Conservation (phyloP, 2,329 filamentous ascomycete genomes). For the Neofusicoccum ribis region DNA sequence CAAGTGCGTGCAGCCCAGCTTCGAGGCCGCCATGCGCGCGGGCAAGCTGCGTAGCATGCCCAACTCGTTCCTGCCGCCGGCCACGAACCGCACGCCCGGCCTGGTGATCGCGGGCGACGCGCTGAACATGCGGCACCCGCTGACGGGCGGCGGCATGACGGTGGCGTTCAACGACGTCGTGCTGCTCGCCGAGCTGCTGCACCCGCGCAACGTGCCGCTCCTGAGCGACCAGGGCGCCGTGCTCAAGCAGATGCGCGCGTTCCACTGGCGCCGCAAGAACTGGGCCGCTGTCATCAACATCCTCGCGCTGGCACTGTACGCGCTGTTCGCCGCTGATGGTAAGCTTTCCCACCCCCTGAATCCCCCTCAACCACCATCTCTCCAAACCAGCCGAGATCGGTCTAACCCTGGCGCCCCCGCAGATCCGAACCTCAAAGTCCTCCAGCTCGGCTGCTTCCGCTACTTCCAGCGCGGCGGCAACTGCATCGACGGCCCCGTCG, state of each 20-base stretch:
- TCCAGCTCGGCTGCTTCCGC: constrained; percentile 87
- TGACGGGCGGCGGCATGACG: constrained; percentile 97
- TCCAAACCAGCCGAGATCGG: no score
- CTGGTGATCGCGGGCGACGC: constrained; percentile 87
- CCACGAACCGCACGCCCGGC: constrained; percentile 69
- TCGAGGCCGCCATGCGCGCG: constrained; percentile 72
- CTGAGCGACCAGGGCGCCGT: constrained; percentile 69
- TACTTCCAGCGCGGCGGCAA: constrained; percentile 80
- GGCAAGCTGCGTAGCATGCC: constrained; percentile 88
- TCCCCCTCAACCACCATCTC: no score
- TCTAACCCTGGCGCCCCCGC: not conserved
- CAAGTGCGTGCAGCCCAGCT: constrained; percentile 67
- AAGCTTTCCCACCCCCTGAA: constrained; percentile 22
- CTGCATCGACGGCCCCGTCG: constrained; percentile 75
- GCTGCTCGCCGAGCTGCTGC: constrained; percentile 71
- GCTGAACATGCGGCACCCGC: constrained; percentile 98
- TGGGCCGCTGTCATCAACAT: constrained; percentile 92
- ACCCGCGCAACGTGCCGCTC: constrained; percentile 66
- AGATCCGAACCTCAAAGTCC: constrained; percentile 71
- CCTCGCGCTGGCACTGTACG: constrained; percentile 91
- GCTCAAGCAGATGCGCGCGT: constrained; percentile 65
- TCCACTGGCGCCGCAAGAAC: constrained; percentile 86
- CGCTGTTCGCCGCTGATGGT: constrained; percentile 82
- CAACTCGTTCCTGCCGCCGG: constrained; percentile 87
- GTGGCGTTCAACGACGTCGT: constrained; percentile 93